Base-by-base conservation (phyloP, 177 flowering plant genomes). In the Vitis hybrid region DNA sequence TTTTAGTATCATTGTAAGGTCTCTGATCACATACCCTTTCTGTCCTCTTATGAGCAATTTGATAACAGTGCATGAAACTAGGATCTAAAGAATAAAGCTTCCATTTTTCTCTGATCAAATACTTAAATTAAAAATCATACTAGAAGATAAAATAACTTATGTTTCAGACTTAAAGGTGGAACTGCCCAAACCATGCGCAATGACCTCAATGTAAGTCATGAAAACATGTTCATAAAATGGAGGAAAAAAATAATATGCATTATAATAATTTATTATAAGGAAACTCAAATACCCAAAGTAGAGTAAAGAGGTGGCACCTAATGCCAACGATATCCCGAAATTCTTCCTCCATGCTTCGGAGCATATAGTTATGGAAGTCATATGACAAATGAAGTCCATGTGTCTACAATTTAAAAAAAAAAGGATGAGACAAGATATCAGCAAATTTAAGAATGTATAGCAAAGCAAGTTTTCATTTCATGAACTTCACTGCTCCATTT, bases 331-430 rank as follows among this genome's bases (percentile, higher is more conserved):
- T 91, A 68, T 89, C 91, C 8, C 94, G 89, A 66, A 94, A 94
- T 72, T 94, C 98, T 61, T 94, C 98, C 66, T 94, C 94, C 98
- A 94, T 86, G 82, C 94, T 90, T 59, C 97, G 88, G 56, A 88
- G 84, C 96, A 94, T 90, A 73, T 94, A 94, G 15, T 78, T 86
- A 64, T 83, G 97, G 72, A 94, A 94, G 80, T 94, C 90, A 80
- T 94, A 94, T 51, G 92, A 75, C 72, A 90, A 67, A 66, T 88
- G 97, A 70, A 94, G 94, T 75, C 85, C 74, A 80, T 91, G 98
- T 69, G 85, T 86, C 98, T 94, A 69, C 48, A 70, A 26, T 60
- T 11, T 8, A 66, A 13, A 65, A 51, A 52, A 67, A 67, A 45
- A 19, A 62, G 15, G 4, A 39, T 1, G 48, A 39, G 48, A 39